Base-by-base conservation (phyloP, 768 basidiomycete genomes). In the Tylopilus cervinicoccineus region DNA sequence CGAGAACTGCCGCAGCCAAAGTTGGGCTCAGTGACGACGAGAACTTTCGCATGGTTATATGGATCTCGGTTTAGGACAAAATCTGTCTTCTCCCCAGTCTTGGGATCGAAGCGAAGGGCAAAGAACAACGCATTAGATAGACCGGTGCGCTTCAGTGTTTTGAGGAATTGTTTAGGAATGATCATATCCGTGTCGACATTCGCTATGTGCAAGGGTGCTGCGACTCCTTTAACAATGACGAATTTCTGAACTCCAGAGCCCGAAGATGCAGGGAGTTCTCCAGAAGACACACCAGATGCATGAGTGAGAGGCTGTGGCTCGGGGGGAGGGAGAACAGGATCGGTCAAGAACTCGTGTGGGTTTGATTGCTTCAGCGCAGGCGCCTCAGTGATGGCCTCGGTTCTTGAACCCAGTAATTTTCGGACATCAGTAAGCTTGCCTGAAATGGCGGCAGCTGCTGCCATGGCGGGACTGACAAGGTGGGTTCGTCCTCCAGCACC, bases 181-280 rank as follows among this genome's bases (percentile, higher is more conserved):
- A 95, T 91, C 81, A 86, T 88, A 60, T 95, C 92, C 38, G 92
- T 95, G 69, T 95, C 92, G 53, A 93, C 83, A 57, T 92, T 91
- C 52, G 85, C 80, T 38, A 86, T 85, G 64, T 85, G 76, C 67
- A 91, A 59, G n/a, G 88, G 88, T 10, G 86, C 88, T 36, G 86
- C 78, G 46, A 89, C 78, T 34, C 89, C 89, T 62, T 81, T 83
- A 44, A 91, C 68, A 42, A 84, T 60, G 43, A 72, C 79, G 66
- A 92, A 91, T 56, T 84, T 86, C 55, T 74, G 71, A 41, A 77
- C 75, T 16, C 70, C 68, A 16, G 78, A 76, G 13, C 76, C 72
- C 2, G 76, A 68, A 24, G 76, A 62, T 9, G 74, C 60, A 28
- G 79, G 73, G 14, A 75, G 62, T 16, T 56, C 23, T 26, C 43